Evolutionary conservation across 495 filamentous ascomycete species (phyloP), one percentile per base, ranked within the genome.

Genomic region (Penicillium odoratum): DNA sequence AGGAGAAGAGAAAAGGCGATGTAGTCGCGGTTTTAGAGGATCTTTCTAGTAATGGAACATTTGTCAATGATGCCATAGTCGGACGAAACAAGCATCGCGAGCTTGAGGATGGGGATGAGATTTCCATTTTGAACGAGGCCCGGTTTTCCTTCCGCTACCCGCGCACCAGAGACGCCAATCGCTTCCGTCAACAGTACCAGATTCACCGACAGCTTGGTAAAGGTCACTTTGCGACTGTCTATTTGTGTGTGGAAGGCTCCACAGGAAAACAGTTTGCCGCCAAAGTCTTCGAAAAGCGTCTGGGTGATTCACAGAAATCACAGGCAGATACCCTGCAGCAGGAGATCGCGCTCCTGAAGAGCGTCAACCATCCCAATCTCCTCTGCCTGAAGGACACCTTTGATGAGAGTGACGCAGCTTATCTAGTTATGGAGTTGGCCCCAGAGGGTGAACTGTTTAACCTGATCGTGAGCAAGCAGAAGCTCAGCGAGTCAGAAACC

Each of bases 361-460:
- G 93, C 10, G 91, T 99, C 56, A 93, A 90, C 67, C 95, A 99
- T 70, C 91, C 91, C n/a, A 94, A 96, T 58, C 79, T 99, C 36
- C 79, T 99, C 7, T 97, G 92, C 70, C 80, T 99, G 36, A 97
- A 95, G 69, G 93, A 96, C 56, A 96, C 91, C 0, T 98, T 96
- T 71, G 92, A 96, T 69, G 95, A 98, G 64, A 83, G 81, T 33
- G 90, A 93, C 61, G 91, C 87, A 1, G 92, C 97, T 7, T 98
- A 97, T 74, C 77, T 99, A 46, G 86, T 99, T 26, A 74, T 98
- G 44, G 93, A 99, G 71, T 82, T 98, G 61, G 93, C 93, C 2
- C 79, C 90, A 0, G 91, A 94, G 67, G 95, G 95, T 53, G 95
- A 99, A 70, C 73, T 99, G 16, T 99, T 99, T 79, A 96, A 98